These are phyloP conservation scores for Cladosporium sp. DNA, from an alignment of 2,329 filamentous ascomycete genomes.

Conservation along the genomic window DNA sequence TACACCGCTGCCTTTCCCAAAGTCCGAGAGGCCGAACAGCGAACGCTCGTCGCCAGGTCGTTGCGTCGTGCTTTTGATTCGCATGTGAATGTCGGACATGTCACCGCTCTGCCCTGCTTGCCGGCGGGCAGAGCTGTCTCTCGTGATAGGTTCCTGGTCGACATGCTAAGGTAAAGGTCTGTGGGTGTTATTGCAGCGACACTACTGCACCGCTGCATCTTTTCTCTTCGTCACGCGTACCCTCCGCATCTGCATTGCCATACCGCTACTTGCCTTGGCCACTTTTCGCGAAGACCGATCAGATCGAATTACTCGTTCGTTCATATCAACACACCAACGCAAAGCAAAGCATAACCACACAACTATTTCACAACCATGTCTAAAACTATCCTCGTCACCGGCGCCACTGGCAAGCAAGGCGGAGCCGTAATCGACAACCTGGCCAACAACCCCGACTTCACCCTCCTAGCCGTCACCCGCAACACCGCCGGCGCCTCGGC, in stretches of 20 bases:
- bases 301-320: neutral
- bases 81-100: neutral
- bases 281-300: neutral
- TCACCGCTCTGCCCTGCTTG: neutral
- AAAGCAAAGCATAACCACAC: neutral
- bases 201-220: neutral
- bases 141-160: neutral
- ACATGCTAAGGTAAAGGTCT: neutral
- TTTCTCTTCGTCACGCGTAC: neutral
- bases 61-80: neutral
- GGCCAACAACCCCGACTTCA: slow-evolving; percentile 39
- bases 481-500: slow-evolving; percentile 51
- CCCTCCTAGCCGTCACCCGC: slow-evolving; percentile 60
- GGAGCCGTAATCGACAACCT: slow-evolving; percentile 45
- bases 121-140: neutral
- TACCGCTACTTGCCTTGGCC: neutral
- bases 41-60: neutral
- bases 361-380: slow-evolving; percentile 27
- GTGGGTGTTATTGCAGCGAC: slow-evolving; percentile 11
- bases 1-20: neutral
- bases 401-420: slow-evolving; percentile 50
- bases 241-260: neutral
- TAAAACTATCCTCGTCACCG: slow-evolving; percentile 47
- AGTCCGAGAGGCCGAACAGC: slow-evolving; percentile 17
- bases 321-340: neutral